Conservation (phyloP, 2,329 filamentous ascomycete species). For the Pyrenophora graminea region DNA sequence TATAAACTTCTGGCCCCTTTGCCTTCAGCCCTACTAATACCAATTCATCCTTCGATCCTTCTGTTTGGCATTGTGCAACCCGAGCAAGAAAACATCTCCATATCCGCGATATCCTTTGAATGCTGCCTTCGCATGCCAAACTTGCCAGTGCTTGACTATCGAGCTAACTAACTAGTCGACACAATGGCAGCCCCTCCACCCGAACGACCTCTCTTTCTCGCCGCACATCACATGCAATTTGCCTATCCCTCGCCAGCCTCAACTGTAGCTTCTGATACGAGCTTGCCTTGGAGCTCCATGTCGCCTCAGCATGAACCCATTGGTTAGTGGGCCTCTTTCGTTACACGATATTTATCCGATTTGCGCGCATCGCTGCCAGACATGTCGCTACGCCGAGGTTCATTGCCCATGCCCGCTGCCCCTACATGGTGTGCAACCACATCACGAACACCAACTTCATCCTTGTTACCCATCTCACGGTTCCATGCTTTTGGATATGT, state of each 20-base stretch:
- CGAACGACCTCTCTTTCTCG: constrained; percentile 30
- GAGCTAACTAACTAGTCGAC: constrained; percentile 7
- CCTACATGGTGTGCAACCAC: background rate
- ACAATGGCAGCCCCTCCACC: constrained; percentile 28
- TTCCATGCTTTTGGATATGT: background rate
- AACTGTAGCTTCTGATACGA: constrained; percentile 25
- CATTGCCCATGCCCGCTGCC: constrained; percentile 1
- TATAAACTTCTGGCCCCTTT: constrained; percentile 23
- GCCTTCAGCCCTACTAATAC: constrained; percentile 28
- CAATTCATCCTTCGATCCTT: constrained; percentile 15
- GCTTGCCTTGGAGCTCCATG: constrained; percentile 30
- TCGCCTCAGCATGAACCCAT: constrained; percentile 23
- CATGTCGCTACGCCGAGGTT: constrained; percentile 7
- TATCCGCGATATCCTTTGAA: constrained; percentile 4
- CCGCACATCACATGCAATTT: constrained; percentile 22
- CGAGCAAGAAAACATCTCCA: constrained; percentile 14
- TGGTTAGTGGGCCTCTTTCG: constrained; percentile 28
- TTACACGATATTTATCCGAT: constrained; percentile 3
- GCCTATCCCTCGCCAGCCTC: constrained; percentile 30
- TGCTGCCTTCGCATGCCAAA: constrained; percentile 3
- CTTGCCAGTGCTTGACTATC: constrained; percentile 3
- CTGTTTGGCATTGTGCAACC: background rate
- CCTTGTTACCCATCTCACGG: background rate
- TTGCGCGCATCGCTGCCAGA: constrained; percentile 1
- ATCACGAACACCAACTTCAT: background rate